phyloP scores from a whole-genome alignment of 139 green algal species.

The Spirogloea muscicola region DNA sequence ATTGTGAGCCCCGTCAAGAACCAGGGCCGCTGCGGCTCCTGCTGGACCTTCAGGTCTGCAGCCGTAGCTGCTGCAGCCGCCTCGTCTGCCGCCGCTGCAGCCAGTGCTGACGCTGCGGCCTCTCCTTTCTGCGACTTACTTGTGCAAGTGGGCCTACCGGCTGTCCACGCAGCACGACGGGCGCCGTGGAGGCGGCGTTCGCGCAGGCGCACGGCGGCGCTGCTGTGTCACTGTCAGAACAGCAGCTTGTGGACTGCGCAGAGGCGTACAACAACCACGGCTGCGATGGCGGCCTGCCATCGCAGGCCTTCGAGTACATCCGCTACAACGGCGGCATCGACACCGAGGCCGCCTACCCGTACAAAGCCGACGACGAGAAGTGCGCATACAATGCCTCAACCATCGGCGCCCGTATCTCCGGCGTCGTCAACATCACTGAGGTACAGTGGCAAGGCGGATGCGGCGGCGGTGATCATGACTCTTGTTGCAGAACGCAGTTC shows the following conservation, averaged over 20 bases:
- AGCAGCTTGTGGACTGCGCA: constrained; percentile 90
- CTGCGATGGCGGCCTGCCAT: constrained; percentile 35
- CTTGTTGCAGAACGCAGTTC: no score
- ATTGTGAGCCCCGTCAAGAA: constrained; percentile 91
- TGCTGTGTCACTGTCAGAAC: constrained; percentile 80
- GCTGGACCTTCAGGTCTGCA: constrained; percentile 75
- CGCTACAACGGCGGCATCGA: constrained; percentile 49
- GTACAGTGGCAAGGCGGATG: no score
- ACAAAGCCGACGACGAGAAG: constrained; percentile 36
- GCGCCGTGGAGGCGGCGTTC: constrained; percentile 86
- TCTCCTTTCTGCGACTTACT: no score
- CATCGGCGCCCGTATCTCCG: constrained; percentile 32
- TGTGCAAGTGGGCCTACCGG: no score
- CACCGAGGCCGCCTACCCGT: constrained; percentile 44
- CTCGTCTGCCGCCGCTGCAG: no score
- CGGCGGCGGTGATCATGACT: no score
- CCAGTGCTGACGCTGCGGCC: no score
- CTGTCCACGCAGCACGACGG: constrained; percentile 78
- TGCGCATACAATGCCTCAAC: constrained; percentile 41
- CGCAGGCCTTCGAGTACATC: constrained; percentile 53
- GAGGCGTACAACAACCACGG: constrained; percentile 35
- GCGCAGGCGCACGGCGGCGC: constrained; percentile 76
- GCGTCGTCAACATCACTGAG: constrained; percentile 54
- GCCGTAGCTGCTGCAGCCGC: no score
- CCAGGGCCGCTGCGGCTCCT: constrained; percentile 82